Base-by-base conservation (phyloP, 768 basidiomycete species). In the Kwoniella mangroviensis region DNA sequence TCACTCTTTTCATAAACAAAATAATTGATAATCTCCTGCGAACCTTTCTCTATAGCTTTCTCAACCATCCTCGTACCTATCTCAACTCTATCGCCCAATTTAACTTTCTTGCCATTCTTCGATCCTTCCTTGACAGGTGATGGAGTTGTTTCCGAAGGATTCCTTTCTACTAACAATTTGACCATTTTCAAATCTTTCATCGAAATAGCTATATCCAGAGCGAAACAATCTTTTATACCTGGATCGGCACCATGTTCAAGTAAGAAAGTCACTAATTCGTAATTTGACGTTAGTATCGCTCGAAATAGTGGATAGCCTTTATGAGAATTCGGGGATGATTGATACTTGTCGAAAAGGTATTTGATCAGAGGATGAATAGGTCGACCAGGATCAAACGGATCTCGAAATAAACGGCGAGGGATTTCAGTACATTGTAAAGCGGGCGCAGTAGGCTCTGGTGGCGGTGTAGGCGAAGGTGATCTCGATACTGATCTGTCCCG, bases 251-350 rank as follows among this genome's bases (percentile, higher is more conserved):
- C 90, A 21, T 89, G 84, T 2, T 85, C 84, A 59, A 97, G 88
- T 17, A 98, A 86, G 73, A 92, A 90, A 24, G 82, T 84, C 1
- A 94, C 85, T 9, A 97, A 87, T 3, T 89, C 88, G 1, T 86
- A 65, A 71, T 90, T 90, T 22, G 85, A 84, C 0, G 87, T 88
- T 45, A 89, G 85, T 1, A 93, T 91, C 1, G 94, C 93, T 73
- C 88, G 89, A 17, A 89, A 89, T 51, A 97, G 88, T 0, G 91
- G 90, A 77, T 94, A 97, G 1, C 94, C 95, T 2, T 87, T 86
- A 81, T 92, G 86, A 9, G 91, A 88, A 80, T 95, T 88, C 13
- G 86, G 78, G 40, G 89, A 84, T 1, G 89, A 87, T 0, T 75
- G 66, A 22, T 86, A 84, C 75, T 19, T 86, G 3, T 57, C 60